Evolutionary conservation across 345 rosid genomes (phyloP).

Genomic region (Salix caprea): DNA sequence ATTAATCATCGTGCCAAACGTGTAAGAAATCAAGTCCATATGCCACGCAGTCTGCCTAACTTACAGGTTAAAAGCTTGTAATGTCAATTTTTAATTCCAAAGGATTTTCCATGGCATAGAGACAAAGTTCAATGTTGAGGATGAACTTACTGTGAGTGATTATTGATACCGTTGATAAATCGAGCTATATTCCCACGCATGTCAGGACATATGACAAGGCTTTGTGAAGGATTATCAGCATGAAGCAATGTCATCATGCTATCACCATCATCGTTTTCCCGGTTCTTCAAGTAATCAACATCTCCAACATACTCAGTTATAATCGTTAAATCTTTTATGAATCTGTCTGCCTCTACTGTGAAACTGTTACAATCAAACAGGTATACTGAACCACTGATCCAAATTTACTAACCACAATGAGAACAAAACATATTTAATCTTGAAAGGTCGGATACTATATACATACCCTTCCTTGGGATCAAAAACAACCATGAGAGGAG

Average conservation of each 20-base stretch:
- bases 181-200: conserved; percentile 29
- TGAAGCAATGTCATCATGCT: conserved; percentile 33
- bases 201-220: conserved; percentile 27
- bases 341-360: conserved; percentile 28
- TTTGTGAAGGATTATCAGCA: conserved; percentile 18
- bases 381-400: background rate
- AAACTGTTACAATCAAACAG: conserved; percentile 14
- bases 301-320: conserved; percentile 14
- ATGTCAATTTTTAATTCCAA: background rate
- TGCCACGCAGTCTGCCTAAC: background rate
- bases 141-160: conserved; percentile 20
- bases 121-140: background rate
- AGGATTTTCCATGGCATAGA: background rate
- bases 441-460: background rate
- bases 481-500: conserved; percentile 27
- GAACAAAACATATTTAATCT: background rate
- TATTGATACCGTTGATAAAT: conserved; percentile 32
- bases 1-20: background rate
- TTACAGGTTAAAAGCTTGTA: background rate
- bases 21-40: background rate
- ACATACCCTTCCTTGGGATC: conserved; percentile 33
- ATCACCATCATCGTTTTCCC: conserved; percentile 26
- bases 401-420: background rate
- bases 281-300: conserved; percentile 15
- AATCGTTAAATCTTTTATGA: conserved; percentile 16